Percentiles rank a stretch among this genome's conserved stretches.
These are phyloP conservation scores for Metschnikowia proteae DNA, from an alignment of 805 yeast genomes.

Conservation along the genomic window DNA sequence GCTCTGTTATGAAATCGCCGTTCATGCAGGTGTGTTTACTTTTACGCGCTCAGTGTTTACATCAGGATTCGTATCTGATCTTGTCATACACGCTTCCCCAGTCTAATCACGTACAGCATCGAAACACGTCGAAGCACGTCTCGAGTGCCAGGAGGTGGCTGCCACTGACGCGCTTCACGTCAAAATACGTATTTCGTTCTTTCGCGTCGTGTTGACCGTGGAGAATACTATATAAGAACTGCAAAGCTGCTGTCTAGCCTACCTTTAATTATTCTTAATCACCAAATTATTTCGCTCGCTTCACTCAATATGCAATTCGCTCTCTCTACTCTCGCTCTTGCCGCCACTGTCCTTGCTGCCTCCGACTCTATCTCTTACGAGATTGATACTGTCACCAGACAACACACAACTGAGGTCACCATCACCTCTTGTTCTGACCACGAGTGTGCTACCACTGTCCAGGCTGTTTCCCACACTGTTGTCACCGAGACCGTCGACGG, in stretches of 20 bases:
- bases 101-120: neutral
- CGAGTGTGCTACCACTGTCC: conserved; percentile 19
- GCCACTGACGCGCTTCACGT: neutral
- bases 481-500: conserved; percentile 27
- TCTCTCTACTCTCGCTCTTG: conserved; percentile 18
- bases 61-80: neutral
- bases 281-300: neutral
- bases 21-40: neutral
- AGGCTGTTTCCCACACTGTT: conserved; percentile 13
- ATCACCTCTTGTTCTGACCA: conserved; percentile 25
- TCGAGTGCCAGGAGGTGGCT: conserved; percentile 1
- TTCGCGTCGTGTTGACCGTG: neutral
- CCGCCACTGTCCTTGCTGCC: conserved; percentile 21
- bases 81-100: conserved; percentile 4
- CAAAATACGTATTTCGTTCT: neutral
- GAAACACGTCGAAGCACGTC: neutral
- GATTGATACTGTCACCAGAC: conserved; percentile 18
- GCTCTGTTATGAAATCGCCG: neutral
- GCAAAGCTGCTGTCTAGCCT: neutral
- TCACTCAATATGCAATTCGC: conserved; percentile 22
- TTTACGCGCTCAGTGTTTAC: conserved; percentile 2
- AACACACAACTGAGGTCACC: conserved; percentile 27
- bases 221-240: conserved; percentile 3
- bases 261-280: neutral
- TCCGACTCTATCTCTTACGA: conserved; percentile 19